A percentile compares a stretch with the other conserved stretches of the same genome.
These are phyloP conservation scores for Cicer chorassanicum DNA, from an alignment of 306 rosid species.

Conservation along the genomic window DNA sequence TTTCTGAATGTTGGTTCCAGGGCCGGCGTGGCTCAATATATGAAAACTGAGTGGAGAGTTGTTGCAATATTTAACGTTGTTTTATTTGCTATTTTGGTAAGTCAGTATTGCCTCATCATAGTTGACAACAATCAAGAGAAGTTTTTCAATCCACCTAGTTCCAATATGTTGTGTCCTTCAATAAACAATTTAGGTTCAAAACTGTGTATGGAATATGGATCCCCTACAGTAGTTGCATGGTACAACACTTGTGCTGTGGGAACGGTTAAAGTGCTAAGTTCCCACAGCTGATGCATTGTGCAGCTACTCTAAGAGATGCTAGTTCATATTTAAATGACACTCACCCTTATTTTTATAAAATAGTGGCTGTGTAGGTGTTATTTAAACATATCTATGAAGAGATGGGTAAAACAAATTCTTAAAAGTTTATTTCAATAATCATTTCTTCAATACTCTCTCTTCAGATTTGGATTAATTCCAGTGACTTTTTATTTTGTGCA, in stretches of 20 bases:
- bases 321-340: too few species aligned
- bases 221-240: too few species aligned
- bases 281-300: too few species aligned
- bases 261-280: too few species aligned
- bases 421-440: neutral
- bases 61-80: constrained; percentile 81
- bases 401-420: too few species aligned
- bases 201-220: too few species aligned
- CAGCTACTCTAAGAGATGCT: too few species aligned
- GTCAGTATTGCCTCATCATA: constrained; percentile 33
- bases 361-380: too few species aligned
- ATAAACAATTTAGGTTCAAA: neutral
- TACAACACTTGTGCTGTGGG: too few species aligned
- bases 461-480: constrained; percentile 6
- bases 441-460: neutral
- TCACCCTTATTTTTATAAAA: too few species aligned
- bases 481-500: constrained; percentile 41
- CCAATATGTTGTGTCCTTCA: neutral
- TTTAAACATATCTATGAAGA: too few species aligned
- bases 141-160: neutral
- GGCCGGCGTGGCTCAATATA: constrained; percentile 99
- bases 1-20: constrained; percentile 51
- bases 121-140: neutral
- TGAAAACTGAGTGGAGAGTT: constrained; percentile 94
- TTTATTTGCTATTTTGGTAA: constrained; percentile 79